Percentiles rank a stretch among this genome's conserved stretches.
Evolutionary conservation across 2,329 filamentous ascomycete species (phyloP).

Genomic region (Aureobasidium zeae): DNA sequence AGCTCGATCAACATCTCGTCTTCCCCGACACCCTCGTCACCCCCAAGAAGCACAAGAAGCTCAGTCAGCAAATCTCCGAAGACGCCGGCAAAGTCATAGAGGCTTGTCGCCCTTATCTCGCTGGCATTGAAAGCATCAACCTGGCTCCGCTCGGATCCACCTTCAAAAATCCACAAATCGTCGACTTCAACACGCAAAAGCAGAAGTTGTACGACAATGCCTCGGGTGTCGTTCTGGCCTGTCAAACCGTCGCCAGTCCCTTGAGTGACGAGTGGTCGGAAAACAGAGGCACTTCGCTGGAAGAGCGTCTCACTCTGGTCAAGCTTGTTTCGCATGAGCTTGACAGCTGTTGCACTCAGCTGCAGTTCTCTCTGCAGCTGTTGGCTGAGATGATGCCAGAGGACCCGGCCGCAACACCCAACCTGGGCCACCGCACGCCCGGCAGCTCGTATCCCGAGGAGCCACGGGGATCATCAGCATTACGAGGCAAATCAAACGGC

Average conservation of each 20-base stretch:
- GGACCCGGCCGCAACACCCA: constrained; percentile 29
- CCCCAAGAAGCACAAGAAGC: constrained; percentile 63
- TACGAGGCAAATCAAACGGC: constrained; percentile 44
- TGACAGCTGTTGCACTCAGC: constrained; percentile 76
- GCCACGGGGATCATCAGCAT: constrained; percentile 26
- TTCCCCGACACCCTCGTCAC: constrained; percentile 75
- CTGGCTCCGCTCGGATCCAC: constrained; percentile 67
- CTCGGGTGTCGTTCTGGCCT: constrained; percentile 76
- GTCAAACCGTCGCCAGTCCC: constrained; percentile 84
- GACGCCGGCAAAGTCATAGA: constrained; percentile 75
- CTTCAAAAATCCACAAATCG: constrained; percentile 74
- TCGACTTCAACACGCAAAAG: constrained; percentile 83
- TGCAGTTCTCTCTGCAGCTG: constrained; percentile 78
- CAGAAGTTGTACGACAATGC: constrained; percentile 90
- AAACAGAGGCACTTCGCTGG: constrained; percentile 78
- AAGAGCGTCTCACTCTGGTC: constrained; percentile 75
- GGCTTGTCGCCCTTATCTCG: constrained; percentile 80
- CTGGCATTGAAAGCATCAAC: constrained; percentile 85
- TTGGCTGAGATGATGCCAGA: constrained; percentile 69
- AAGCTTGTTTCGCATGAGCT: constrained; percentile 67
- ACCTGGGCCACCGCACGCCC: constrained; percentile 33
- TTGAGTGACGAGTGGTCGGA: constrained; percentile 94
- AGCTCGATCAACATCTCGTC: constrained; percentile 74
- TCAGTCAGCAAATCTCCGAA: constrained; percentile 73
- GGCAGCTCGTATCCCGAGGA: constrained; percentile 26